These are phyloP conservation scores for Baorangia bicolor DNA, from an alignment of 768 basidiomycete genomes.

Conservation along the genomic window DNA sequence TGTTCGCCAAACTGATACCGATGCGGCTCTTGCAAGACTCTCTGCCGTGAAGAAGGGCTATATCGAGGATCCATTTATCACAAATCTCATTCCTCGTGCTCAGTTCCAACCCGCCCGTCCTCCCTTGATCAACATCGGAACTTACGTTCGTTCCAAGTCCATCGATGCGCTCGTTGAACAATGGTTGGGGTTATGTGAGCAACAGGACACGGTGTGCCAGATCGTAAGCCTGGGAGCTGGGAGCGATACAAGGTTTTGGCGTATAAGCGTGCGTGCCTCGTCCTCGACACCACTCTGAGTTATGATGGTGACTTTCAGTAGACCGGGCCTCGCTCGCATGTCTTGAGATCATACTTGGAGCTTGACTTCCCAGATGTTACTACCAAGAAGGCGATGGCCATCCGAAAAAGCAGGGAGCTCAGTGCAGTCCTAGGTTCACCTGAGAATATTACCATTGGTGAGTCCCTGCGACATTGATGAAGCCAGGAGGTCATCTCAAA, in stretches of 20 bases:
- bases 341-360: constrained; percentile 71
- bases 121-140: constrained; percentile 94
- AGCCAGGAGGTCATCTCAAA: neutral
- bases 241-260: constrained; percentile 95
- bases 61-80: constrained; percentile 72
- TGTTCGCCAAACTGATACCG: constrained; percentile 76
- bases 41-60: constrained; percentile 87
- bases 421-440: constrained; percentile 18
- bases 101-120: constrained; percentile 61
- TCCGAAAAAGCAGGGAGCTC: constrained; percentile 60
- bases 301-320: constrained; percentile 30
- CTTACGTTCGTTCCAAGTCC: constrained; percentile 78
- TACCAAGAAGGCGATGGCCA: constrained; percentile 76
- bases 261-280: constrained; percentile 64
- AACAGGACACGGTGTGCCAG: constrained; percentile 58
- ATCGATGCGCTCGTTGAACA: constrained; percentile 73
- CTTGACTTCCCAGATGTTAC: constrained; percentile 90
- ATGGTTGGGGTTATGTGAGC: constrained; percentile 53
- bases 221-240: constrained; percentile 95
- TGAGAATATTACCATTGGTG: constrained; percentile 11
- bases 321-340: constrained; percentile 53
- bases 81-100: constrained; percentile 63
- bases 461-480: neutral
- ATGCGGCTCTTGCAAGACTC: constrained; percentile 78
- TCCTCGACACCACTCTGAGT: constrained; percentile 5